A percentile compares a stretch with the other conserved stretches of the same genome.
Conservation (phyloP, 768 basidiomycete genomes). For the Leccinum imitatum region DNA sequence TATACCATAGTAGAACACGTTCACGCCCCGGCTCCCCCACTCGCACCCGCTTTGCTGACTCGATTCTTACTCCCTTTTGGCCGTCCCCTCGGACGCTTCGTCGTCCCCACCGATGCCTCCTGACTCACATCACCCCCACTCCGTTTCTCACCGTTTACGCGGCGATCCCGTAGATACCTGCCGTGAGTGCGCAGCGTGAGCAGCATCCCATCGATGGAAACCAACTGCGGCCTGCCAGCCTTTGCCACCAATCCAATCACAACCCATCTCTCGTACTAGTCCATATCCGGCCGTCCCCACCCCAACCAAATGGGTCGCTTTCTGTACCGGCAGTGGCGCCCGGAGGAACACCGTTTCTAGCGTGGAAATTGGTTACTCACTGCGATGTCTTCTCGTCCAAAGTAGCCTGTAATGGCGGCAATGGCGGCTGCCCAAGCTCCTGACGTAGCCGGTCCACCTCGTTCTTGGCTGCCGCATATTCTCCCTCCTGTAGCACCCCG, state of each 20-base stretch:
- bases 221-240: background rate
- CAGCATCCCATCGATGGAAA: slow-evolving; percentile 10
- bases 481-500: slow-evolving; percentile 64
- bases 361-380: slow-evolving; percentile 38
- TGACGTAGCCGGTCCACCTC: slow-evolving; percentile 75
- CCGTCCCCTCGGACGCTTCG: slow-evolving; percentile 61
- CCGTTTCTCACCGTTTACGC: slow-evolving; percentile 49
- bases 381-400: slow-evolving; percentile 66
- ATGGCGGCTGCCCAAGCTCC: slow-evolving; percentile 73
- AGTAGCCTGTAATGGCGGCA: slow-evolving; percentile 69
- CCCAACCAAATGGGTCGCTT: slow-evolving; percentile 1
- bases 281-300: slow-evolving; percentile 7
- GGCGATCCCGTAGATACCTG: slow-evolving; percentile 64
- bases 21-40: slow-evolving; percentile 7
- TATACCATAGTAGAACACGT: background rate
- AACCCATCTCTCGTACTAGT: background rate
- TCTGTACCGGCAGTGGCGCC: slow-evolving; percentile 4
- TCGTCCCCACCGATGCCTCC: slow-evolving; percentile 30
- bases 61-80: slow-evolving; percentile 72
- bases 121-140: slow-evolving; percentile 22
- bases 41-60: slow-evolving; percentile 14
- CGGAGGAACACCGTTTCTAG: slow-evolving; percentile 4
- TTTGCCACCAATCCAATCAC: background rate
- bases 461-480: slow-evolving; percentile 69
- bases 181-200: slow-evolving; percentile 17